Evolutionary conservation across 768 basidiomycete genomes (phyloP), one percentile per base, ranked within the genome.

Genomic region (Boletellus emodensis): DNA sequence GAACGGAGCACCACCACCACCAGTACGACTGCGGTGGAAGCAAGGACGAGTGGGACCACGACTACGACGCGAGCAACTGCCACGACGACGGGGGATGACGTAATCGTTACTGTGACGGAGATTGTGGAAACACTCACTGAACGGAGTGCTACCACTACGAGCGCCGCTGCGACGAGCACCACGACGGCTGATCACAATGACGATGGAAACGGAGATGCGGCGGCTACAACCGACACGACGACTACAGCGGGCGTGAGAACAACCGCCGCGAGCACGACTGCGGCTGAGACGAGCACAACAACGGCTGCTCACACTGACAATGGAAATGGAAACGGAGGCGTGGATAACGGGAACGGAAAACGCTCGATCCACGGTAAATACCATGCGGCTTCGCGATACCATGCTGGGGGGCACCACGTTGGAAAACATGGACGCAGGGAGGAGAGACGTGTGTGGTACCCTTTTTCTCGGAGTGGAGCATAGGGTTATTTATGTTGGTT

Each of bases 341-440:
- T 24, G 24, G 24, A 24, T 6, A 24, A 24, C 24, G 24, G 30
- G 7, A 30, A 30, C 30, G 30, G 30, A 0, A 43, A 35, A n/a
- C 54, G 33, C 28, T 38, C n/a, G 22, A 20, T 34, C 30, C 44
- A 53, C 28, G 57, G 28, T 10, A 18, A 39, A 11, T 44, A 56
- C 45, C 30, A 48, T 20, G 24, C 49, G 6, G 1, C 26, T 9
- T 5, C 34, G 14, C 40, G 32, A 11, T 51, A 24, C 17, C 59
- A 49, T 11, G 51, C 51, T 18, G 59, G 49, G 3, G 30, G 49
- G 24, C 46, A 47, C 34, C 42, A 56, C 34, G 39, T 42, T 14
- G 41, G 52, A 30, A 57, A 49, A 54, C 15, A 50, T 4, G 46
- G 32, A 13, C 22, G 24, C 30, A 26, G 26, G 34, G 32, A 17